Conservation (phyloP, 1,284 basidiomycete species). For the Trametes polyzona region DNA sequence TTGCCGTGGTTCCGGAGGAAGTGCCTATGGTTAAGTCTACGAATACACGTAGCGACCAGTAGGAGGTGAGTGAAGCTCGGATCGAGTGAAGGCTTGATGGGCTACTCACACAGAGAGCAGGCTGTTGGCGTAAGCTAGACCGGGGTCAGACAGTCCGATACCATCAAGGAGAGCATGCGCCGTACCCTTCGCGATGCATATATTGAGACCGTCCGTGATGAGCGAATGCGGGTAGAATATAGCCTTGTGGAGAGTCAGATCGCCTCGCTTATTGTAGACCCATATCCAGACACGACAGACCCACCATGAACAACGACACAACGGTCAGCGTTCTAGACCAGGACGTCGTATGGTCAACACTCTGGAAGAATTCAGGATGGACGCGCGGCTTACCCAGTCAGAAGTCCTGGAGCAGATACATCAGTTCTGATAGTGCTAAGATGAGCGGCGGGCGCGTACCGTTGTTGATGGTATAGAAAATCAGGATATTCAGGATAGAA, state of each 20-base stretch:
- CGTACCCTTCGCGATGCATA: slow-evolving; percentile 1
- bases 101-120: slow-evolving; percentile 2
- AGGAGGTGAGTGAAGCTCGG: too few species aligned
- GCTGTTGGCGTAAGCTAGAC: neutral
- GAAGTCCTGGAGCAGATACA: neutral
- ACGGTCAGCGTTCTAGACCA: neutral
- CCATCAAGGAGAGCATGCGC: neutral
- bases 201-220: slow-evolving; percentile 6
- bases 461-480: slow-evolving; percentile 5
- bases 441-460: neutral
- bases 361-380: neutral
- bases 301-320: slow-evolving; percentile 2
- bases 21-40: slow-evolving; percentile 1
- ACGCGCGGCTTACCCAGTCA: neutral
- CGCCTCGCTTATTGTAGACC: neutral
- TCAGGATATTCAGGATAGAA: neutral
- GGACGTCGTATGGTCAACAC: neutral
- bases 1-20: neutral
- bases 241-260: neutral
- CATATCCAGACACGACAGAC: neutral
- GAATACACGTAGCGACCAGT: neutral
- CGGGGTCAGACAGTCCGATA: neutral
- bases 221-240: slow-evolving; percentile 3
- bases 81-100: neutral
- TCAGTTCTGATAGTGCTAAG: neutral